phyloP scores from a whole-genome alignment of 2,329 filamentous ascomycete genomes.

The Chaetomium olivaceum region DNA sequence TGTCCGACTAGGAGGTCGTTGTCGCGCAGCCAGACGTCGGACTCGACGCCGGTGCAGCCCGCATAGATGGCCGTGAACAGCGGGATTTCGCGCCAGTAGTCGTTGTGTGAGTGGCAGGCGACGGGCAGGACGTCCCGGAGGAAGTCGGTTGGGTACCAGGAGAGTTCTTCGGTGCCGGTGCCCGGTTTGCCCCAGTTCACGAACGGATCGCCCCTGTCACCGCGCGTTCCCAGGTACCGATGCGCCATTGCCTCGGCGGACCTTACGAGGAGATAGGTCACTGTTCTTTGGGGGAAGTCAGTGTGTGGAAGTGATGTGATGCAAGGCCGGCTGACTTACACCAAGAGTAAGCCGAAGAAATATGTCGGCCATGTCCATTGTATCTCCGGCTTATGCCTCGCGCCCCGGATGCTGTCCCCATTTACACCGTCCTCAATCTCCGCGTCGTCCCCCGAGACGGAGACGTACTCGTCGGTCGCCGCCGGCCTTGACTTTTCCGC shows the following conservation, averaged over 20 bases:
- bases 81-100: slow-evolving; percentile 66
- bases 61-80: slow-evolving; percentile 62
- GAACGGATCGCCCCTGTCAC: slow-evolving; percentile 34
- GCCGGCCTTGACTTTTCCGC: slow-evolving; percentile 10
- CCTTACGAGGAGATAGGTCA: slow-evolving; percentile 12
- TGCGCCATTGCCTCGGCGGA: slow-evolving; percentile 6
- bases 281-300: background rate
- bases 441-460: slow-evolving; percentile 13
- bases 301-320: background rate
- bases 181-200: slow-evolving; percentile 42
- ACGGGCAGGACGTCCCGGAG: slow-evolving; percentile 44
- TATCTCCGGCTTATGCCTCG: background rate
- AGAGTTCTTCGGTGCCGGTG: slow-evolving; percentile 42
- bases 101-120: slow-evolving; percentile 54
- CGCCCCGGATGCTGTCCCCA: background rate
- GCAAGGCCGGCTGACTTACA: slow-evolving; percentile 7
- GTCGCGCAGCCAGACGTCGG: slow-evolving; percentile 66
- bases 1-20: slow-evolving; percentile 65
- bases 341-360: slow-evolving; percentile 3
- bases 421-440: background rate
- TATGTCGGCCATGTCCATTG: slow-evolving; percentile 12
- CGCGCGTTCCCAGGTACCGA: background rate
- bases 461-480: slow-evolving; percentile 9
- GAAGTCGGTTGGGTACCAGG: slow-evolving; percentile 53
- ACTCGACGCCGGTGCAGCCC: slow-evolving; percentile 65